Conservation (phyloP, 2,329 filamentous ascomycete species). For the Thielaviopsis euricoi region DNA sequence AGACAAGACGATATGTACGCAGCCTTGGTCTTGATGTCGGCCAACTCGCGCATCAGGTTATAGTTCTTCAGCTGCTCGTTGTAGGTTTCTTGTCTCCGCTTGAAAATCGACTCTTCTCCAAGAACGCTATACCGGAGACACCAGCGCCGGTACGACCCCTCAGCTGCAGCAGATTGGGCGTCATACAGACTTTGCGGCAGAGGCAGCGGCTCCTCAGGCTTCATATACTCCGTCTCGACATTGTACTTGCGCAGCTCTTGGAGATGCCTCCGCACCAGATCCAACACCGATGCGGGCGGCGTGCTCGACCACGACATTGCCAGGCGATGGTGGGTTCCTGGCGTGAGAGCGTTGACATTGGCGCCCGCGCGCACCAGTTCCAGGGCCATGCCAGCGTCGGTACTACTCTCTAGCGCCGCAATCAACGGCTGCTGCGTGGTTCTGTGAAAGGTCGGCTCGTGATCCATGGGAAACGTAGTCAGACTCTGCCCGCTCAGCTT, state of each 20-base stretch:
- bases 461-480: constrained; percentile 18
- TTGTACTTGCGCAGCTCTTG: constrained; percentile 30
- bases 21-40: constrained; percentile 24
- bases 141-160: neutral
- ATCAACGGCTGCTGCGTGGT: constrained; percentile 49
- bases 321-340: constrained; percentile 17
- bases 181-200: neutral
- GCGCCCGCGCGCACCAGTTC: constrained; percentile 47
- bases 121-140: constrained; percentile 11
- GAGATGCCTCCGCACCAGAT: constrained; percentile 39
- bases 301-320: neutral
- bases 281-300: constrained; percentile 33
- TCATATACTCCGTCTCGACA: constrained; percentile 15
- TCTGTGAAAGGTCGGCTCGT: constrained; percentile 27
- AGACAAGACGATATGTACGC: neutral
- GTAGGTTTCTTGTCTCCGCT: neutral
- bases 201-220: neutral
- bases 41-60: constrained; percentile 16
- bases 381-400: constrained; percentile 30
- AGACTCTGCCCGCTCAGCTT: constrained; percentile 19
- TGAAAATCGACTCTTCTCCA: constrained; percentile 15
- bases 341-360: constrained; percentile 44
- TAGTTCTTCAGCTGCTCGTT: constrained; percentile 16
- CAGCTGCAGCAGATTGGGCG: neutral
- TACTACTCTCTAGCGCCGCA: constrained; percentile 35